Conservation (phyloP, 495 filamentous ascomycete species). For the Daldinia concentrica region DNA sequence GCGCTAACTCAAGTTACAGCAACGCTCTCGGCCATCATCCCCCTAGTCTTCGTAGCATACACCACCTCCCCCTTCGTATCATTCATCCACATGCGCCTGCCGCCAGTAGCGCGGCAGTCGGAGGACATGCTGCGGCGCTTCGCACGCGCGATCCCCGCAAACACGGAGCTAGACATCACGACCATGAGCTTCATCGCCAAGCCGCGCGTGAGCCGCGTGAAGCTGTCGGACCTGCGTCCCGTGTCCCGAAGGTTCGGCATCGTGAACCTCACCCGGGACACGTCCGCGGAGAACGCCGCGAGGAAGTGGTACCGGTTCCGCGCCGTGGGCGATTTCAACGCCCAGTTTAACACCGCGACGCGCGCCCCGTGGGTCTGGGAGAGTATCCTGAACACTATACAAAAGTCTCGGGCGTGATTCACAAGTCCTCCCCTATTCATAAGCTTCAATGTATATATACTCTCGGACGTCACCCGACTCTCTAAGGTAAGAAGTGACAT, state of each 20-base stretch:
- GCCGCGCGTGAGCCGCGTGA: slow-evolving; percentile 58
- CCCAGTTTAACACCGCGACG: slow-evolving; percentile 33
- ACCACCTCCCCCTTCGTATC: slow-evolving; percentile 74
- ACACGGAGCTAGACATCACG: slow-evolving; percentile 71
- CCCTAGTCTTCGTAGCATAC: slow-evolving; percentile 72
- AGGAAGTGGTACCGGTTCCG: slow-evolving; percentile 51
- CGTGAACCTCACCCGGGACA: slow-evolving; percentile 61
- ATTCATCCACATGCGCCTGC: slow-evolving; percentile 74
- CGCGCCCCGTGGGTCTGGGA: slow-evolving; percentile 38
- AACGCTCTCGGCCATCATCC: slow-evolving; percentile 66
- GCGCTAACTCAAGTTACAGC: slow-evolving; percentile 53
- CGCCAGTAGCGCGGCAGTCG: slow-evolving; percentile 73
- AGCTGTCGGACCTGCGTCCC: slow-evolving; percentile 60
- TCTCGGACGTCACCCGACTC: not conserved
- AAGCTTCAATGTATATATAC: not conserved
- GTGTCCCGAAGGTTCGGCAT: slow-evolving; percentile 55
- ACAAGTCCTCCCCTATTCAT: not conserved
- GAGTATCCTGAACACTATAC: slow-evolving; percentile 11
- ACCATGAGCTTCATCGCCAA: slow-evolving; percentile 74
- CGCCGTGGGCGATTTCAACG: slow-evolving; percentile 49
- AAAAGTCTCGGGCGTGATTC: slow-evolving; percentile 6
- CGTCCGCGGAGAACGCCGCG: slow-evolving; percentile 33
- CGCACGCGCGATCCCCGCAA: slow-evolving; percentile 66
- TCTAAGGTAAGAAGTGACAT: not conserved
- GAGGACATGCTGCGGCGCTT: slow-evolving; percentile 73